Conservation (phyloP, 2,329 filamentous ascomycete genomes). For the Penicillium olsonii region DNA sequence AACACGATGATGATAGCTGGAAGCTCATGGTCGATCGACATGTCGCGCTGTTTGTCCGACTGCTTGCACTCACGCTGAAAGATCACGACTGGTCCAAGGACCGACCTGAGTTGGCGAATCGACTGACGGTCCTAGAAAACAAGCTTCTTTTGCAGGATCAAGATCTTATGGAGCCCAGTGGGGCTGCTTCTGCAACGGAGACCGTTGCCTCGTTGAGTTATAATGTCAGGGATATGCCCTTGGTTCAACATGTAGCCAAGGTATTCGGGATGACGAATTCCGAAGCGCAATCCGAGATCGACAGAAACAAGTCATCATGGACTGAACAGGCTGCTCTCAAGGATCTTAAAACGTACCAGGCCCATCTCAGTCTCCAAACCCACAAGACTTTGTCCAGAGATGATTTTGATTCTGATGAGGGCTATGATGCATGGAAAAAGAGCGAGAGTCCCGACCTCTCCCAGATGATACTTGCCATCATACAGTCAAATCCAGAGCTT, state of each 20-base stretch:
- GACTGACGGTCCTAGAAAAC: conserved; percentile 80
- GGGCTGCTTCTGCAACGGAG: conserved; percentile 68
- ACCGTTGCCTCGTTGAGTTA: conserved; percentile 81
- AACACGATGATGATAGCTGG: conserved; percentile 80
- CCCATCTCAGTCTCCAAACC: conserved; percentile 78
- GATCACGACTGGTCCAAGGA: conserved; percentile 84
- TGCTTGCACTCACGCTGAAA: conserved; percentile 77
- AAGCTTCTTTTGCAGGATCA: conserved; percentile 94
- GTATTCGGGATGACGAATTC: conserved; percentile 80
- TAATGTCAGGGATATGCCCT: conserved; percentile 94
- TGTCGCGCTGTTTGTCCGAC: conserved; percentile 87
- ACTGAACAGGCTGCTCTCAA: conserved; percentile 87
- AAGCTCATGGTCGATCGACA: conserved; percentile 91
- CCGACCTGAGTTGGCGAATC: conserved; percentile 77
- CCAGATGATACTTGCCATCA: conserved; percentile 88
- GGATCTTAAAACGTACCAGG: conserved; percentile 92
- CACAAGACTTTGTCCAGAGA: conserved; percentile 73
- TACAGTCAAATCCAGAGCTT: conserved; percentile 82
- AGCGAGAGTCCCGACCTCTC: conserved; percentile 84
- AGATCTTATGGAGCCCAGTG: conserved; percentile 69
- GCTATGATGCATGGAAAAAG: conserved; percentile 87
- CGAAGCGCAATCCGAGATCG: conserved; percentile 84
- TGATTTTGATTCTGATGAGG: conserved; percentile 88
- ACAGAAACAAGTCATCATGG: conserved; percentile 77
- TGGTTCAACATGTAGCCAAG: conserved; percentile 82